Percentiles rank a stretch among this genome's conserved stretches.
Conservation (phyloP, 495 filamentous ascomycete genomes). For the Penicillium riverlandense region DNA sequence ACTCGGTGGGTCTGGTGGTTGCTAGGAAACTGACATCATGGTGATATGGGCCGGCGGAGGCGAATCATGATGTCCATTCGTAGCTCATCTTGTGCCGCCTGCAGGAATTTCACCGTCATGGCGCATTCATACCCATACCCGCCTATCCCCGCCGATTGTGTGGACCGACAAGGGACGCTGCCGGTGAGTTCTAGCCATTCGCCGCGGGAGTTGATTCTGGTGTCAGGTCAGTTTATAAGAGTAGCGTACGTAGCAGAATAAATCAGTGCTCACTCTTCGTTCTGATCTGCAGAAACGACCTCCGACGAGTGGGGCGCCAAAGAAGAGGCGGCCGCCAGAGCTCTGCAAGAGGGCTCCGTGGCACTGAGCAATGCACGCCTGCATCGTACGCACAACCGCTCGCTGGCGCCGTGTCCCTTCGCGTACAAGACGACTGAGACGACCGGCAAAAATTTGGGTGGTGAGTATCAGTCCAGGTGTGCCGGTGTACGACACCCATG, state of each 20-base stretch:
- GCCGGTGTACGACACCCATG: conserved; percentile 13
- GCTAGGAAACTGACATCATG: conserved; percentile 10
- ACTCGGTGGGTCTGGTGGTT: conserved; percentile 2
- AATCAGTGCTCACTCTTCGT: neutral
- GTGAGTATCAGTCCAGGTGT: conserved; percentile 6
- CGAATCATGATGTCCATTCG: no score
- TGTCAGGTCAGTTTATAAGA: conserved; percentile 2
- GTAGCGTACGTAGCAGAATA: neutral
- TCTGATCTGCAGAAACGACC: conserved; percentile 2
- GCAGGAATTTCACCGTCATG: conserved; percentile 6
- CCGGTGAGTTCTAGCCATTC: neutral
- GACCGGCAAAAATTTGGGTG: conserved; percentile 7
- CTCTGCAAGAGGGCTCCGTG: conserved; percentile 1
- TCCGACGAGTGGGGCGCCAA: conserved; percentile 7
- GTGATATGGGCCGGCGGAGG: neutral
- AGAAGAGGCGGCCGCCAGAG: conserved; percentile 5
- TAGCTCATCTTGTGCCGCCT: neutral
- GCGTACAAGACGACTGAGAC: conserved; percentile 7
- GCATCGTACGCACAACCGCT: conserved; percentile 9
- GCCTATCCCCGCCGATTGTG: conserved; percentile 6
- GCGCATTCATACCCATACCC: conserved; percentile 9
- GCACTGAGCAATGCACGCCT: conserved; percentile 2
- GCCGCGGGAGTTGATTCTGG: conserved; percentile 4
- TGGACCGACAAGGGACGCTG: conserved; percentile 5
- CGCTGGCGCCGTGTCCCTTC: conserved; percentile 9